Base-by-base conservation (phyloP, 2,329 filamentous ascomycete genomes). In the Trichoderma sp. region DNA sequence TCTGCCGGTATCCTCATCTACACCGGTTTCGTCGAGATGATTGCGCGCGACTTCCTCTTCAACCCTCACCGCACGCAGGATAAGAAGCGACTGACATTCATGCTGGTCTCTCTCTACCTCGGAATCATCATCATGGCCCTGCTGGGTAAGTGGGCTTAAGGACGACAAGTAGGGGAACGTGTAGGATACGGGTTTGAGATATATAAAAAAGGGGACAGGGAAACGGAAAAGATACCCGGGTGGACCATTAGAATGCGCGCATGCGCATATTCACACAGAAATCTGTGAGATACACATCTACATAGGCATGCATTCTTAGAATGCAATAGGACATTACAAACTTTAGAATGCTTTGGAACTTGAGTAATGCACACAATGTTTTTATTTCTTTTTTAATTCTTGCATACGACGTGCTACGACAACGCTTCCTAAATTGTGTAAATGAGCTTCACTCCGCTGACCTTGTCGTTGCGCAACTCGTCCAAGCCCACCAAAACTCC, bases 1-100 rank as follows among this genome's bases (percentile, higher is more conserved):
- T 94, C 92, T 41, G 94, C 94, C 0, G 95, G 95, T 41, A 97
- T 97, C 77, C 86, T 97, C 67, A 92, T 98, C 75, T 97, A 97
- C 83, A 97, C 95, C 0, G 94, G 94, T 2, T 86, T 97, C 21
- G 94, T 98, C 8, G 95, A 97, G 85, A 86, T 97, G 74, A 92
- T 97, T 88, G 95, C 95, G 1, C 94, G 97, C 80, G 95, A 98
- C 83, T 97, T 97, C 84, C 94, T 98, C 91, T 97, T 97, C 85
- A 95, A 93, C 82, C 88, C 89, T 4, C 90, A 92, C 76, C 95
- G 97, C 92, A 91, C 92, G 66, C 90, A 90, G 69, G 77, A 78
- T 31, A 79, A 79, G 77, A 77, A 75, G 71, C 77, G 78, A 4
- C 75, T 80, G 31, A 92, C 92, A 1, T 89, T 90, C 1, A 87